Conservation (phyloP, 1,284 basidiomycete genomes). For the Agaricales sp. region DNA sequence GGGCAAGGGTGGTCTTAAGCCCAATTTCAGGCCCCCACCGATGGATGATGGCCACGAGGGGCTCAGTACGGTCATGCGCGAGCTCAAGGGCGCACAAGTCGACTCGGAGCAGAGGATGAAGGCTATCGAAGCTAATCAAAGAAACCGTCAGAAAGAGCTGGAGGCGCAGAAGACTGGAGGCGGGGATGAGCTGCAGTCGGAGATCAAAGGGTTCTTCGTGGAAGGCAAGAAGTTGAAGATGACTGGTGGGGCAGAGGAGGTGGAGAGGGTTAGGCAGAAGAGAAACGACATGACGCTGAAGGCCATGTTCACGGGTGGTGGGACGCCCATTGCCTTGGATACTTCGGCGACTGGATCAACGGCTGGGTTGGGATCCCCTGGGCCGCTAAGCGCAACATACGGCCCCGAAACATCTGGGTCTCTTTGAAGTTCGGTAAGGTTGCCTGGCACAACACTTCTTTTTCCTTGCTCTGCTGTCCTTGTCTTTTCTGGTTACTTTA, state of each 20-base stretch:
- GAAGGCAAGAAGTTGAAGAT: constrained; percentile 77
- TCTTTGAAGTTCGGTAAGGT: too few species aligned
- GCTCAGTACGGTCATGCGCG: constrained; percentile 71
- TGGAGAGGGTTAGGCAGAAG: constrained; percentile 75
- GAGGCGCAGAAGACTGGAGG: constrained; percentile 27
- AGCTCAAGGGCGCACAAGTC: constrained; percentile 75
- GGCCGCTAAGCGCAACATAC: too few species aligned
- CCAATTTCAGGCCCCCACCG: constrained; percentile 44
- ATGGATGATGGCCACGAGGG: constrained; percentile 56
- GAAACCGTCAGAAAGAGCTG: constrained; percentile 65
- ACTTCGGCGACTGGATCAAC: too few species aligned
- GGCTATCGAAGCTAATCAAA: constrained; percentile 84
- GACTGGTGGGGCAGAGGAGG: constrained; percentile 92
- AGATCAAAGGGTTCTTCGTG: constrained; percentile 75
- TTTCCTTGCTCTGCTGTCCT: too few species aligned
- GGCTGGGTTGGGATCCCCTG: too few species aligned
- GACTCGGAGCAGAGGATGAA: constrained; percentile 79
- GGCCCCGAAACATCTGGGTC: too few species aligned
- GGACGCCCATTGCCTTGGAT: background rate
- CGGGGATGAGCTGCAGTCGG: constrained; percentile 73
- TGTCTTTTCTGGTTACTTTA: too few species aligned
- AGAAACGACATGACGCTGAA: constrained; percentile 77
- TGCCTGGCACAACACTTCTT: too few species aligned
- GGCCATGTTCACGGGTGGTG: constrained; percentile 67
- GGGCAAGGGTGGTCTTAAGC: constrained; percentile 23